Evolutionary conservation across 169 alveolate genomes (phyloP).

Genomic region (Plasmodium gallinaceum): DNA sequence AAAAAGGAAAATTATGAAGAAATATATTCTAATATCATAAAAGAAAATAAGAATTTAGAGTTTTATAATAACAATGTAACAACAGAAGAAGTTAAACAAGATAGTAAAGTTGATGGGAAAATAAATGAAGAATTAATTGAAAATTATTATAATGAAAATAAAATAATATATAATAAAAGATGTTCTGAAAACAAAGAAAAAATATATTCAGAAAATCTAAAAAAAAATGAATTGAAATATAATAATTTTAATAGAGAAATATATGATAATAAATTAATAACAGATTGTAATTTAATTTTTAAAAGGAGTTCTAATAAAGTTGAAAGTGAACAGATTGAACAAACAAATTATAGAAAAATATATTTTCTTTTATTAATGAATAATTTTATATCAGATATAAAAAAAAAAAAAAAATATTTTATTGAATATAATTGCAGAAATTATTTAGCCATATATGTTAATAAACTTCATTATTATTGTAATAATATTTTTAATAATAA

Average conservation of each 20-base stretch:
- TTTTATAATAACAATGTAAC: too few relatives aligned
- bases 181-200: neutral
- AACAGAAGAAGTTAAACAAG: too few relatives aligned
- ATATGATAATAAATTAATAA: too few relatives aligned
- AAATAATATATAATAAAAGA: too few relatives aligned
- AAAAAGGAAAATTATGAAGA: too few relatives aligned
- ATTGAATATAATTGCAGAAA: conserved; percentile 18
- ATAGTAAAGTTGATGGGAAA: neutral
- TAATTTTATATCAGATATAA: conserved; percentile 5
- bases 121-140: too few relatives aligned
- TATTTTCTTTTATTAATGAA: conserved; percentile 32
- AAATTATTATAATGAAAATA: too few relatives aligned
- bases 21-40: too few relatives aligned
- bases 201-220: neutral
- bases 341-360: conserved; percentile 2
- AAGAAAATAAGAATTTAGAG: too few relatives aligned
- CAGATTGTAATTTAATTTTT: too few relatives aligned
- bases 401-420: conserved; percentile 12
- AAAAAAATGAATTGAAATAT: neutral
- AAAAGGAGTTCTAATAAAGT: too few relatives aligned
- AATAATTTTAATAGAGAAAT: neutral
- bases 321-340: too few relatives aligned
- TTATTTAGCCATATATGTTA: conserved; percentile 34
- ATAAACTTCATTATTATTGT: conserved; percentile 50
- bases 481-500: conserved; percentile 48